A percentile compares a stretch with the other conserved stretches of the same genome.
phyloP scores from a whole-genome alignment of 2,329 filamentous ascomycete genomes.

The Alternaria consortialis region DNA sequence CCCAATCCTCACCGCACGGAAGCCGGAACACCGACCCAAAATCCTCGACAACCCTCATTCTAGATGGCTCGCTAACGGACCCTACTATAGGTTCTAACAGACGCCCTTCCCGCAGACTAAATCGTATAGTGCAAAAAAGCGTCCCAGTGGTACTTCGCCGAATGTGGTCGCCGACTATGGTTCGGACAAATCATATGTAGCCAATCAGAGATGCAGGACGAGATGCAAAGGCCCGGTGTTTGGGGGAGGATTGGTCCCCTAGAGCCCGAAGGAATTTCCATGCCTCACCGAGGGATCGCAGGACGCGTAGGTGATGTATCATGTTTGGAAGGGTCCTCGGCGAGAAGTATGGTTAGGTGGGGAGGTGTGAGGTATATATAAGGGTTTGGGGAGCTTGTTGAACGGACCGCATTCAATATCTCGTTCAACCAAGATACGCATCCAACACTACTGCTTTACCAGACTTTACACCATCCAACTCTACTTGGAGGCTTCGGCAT shows the following conservation, averaged over 20 bases:
- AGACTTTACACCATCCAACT: background rate
- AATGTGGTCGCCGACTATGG: slow-evolving; percentile 29
- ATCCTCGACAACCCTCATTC: background rate
- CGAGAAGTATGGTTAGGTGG: background rate
- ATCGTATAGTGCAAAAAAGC: slow-evolving; percentile 4
- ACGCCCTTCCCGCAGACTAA: slow-evolving; percentile 21
- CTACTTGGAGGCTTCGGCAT: background rate
- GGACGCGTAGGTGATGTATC: background rate
- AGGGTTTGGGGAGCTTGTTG: background rate
- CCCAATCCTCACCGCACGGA: background rate
- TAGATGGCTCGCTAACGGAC: slow-evolving; percentile 5
- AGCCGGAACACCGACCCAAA: slow-evolving; percentile 9
- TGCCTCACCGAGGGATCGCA: background rate
- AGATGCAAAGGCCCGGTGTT: background rate
- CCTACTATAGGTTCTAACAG: slow-evolving; percentile 18
- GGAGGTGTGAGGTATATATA: slow-evolving; percentile 5
- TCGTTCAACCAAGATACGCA: background rate
- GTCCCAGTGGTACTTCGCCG: slow-evolving; percentile 18
- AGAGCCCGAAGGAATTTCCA: background rate
- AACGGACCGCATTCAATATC: background rate
- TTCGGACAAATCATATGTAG: slow-evolving; percentile 16
- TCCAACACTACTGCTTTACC: background rate
- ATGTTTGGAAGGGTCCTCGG: background rate
- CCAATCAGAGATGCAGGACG: slow-evolving; percentile 7
- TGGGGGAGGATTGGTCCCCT: background rate